Evolutionary conservation across 2,329 filamentous ascomycete genomes (phyloP).

Genomic region (Talaromyces sp.): DNA sequence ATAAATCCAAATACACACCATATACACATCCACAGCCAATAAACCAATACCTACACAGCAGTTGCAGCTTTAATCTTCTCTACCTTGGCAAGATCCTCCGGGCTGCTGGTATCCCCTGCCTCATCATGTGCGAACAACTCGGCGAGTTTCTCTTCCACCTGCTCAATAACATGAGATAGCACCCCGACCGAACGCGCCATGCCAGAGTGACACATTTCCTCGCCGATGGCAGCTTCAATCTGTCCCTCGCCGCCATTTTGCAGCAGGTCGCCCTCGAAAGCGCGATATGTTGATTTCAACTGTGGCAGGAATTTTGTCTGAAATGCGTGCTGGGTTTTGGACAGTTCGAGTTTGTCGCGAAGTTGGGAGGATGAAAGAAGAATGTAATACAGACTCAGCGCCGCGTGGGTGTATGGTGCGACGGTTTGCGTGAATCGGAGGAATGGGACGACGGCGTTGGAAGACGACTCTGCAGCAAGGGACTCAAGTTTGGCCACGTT

Average conservation of each 20-base stretch:
- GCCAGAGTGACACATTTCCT: conserved; percentile 28
- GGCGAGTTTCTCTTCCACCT: conserved; percentile 27
- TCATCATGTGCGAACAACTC: conserved; percentile 21
- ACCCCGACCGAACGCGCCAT: conserved; percentile 31
- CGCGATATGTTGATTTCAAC: conserved; percentile 25
- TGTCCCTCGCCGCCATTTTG: conserved; percentile 32
- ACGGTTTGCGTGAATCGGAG: conserved; percentile 46
- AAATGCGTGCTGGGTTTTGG: conserved; percentile 28
- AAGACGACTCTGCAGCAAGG: conserved; percentile 17
- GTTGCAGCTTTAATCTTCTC: background rate
- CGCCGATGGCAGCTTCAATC: conserved; percentile 29
- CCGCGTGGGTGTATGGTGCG: conserved; percentile 47
- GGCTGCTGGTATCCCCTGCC: background rate
- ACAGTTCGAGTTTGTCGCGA: conserved; percentile 43
- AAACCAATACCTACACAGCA: background rate
- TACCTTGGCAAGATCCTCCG: background rate
- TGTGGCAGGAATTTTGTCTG: conserved; percentile 26
- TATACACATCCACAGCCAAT: background rate
- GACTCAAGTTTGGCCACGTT: conserved; percentile 40
- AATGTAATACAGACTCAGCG: conserved; percentile 56
- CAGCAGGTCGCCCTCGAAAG: conserved; percentile 26
- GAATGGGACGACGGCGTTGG: conserved; percentile 34
- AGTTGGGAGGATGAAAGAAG: conserved; percentile 47
- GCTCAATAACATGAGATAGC: conserved; percentile 26
- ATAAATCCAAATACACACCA: background rate